Base-by-base conservation (phyloP, 1,284 basidiomycete genomes). In the Cutaneotrichosporon arboriforme region DNA sequence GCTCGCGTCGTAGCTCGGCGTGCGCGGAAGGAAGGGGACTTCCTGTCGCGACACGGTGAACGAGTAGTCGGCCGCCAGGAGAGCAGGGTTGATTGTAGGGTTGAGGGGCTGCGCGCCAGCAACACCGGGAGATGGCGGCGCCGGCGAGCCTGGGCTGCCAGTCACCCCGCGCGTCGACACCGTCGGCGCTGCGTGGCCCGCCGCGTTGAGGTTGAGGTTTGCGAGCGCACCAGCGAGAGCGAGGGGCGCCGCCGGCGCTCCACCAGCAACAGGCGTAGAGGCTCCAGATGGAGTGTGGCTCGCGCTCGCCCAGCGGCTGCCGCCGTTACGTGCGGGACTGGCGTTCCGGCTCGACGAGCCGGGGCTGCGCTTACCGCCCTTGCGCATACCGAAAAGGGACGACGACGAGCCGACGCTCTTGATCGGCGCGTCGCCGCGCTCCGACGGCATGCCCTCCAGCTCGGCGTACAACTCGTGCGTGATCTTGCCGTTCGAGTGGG, bases 401-500 rank as follows among this genome's bases (percentile, higher is more conserved):
- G 49, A 49, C 1, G 54, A 51, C 1, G 54, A 55, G 1, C 39
- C 38, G 2, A 40, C 36, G 2, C 38, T 34, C n/a, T 22, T 20
- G 13, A 44, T 13, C 2, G 40, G 33, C 46, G 26, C 37, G 15
- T 38, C 40, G 10, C 35, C 13, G 13, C 46, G 43, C 17, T 54
- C 51, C 5, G n/a, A n/a, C 2, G 58, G 54, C n/a, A 59, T 17
- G 5, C 65, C 65, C 44, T 63, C 65, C 8, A 66, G 48, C 51
- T 63, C 63, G 43, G 61, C 65, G 31, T 60, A 64, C 5, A 66
- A 52, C 39, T 58, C 48, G 53, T 62, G 59, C 22, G 48, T 36
- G 23, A 64, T 59, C 17, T 49, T 58, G 10, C 61, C 63, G 39
- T 64, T 66, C 17, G 54, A 41, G 45, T 65, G 65, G 55, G 61